Base-by-base conservation (phyloP, 2,329 filamentous ascomycete species). In the Talaromyces sp. region DNA sequence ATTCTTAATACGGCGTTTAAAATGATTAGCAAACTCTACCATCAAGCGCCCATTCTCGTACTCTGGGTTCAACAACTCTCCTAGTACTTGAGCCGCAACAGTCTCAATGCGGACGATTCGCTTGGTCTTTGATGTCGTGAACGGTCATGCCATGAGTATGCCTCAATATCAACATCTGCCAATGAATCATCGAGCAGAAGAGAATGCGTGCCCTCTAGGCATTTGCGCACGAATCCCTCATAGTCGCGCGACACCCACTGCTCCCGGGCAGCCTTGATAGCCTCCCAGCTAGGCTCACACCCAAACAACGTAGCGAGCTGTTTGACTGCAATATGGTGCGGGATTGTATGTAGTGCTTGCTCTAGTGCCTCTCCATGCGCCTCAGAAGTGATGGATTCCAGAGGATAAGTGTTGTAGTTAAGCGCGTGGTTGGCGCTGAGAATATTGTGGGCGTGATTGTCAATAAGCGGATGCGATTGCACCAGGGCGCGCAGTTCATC, bases 31-130 rank as follows among this genome's bases (percentile, higher is more conserved):
- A 44, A 76, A 78, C 0, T 4, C 39, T 63, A 28, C 2, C 65
- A 71, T 66, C 68, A 78, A 61, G 57, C 72, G 69, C 17, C 51
- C 22, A 22, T 27, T 11, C 28, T n/a, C n/a, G n/a, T n/a, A n/a
- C 4, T 49, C 15, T 7, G 53, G 44, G 1, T 27, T 28, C 42
- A 10, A 81, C 72, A 27, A 84, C 76, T 65, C 88, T 36, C 3
- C 80, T 65, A 86, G 77, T 27, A 92, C 78, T 10, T 83, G 78
- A 39, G 86, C 84, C 0, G 90, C 90, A 1, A 93, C 71, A 1
- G 85, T 82, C 74, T 96, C 91, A 65, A 96, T 90, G 9, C 91
- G 84, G 19, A 93, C 86, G 59, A 96, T 92, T 28, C 89, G 84
- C 73, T 86, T 90, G 67, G 85, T 89, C 8, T 82, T 78, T 58